phyloP scores from a whole-genome alignment of 2,329 filamentous ascomycete species.

The Huntiella omanensis region DNA sequence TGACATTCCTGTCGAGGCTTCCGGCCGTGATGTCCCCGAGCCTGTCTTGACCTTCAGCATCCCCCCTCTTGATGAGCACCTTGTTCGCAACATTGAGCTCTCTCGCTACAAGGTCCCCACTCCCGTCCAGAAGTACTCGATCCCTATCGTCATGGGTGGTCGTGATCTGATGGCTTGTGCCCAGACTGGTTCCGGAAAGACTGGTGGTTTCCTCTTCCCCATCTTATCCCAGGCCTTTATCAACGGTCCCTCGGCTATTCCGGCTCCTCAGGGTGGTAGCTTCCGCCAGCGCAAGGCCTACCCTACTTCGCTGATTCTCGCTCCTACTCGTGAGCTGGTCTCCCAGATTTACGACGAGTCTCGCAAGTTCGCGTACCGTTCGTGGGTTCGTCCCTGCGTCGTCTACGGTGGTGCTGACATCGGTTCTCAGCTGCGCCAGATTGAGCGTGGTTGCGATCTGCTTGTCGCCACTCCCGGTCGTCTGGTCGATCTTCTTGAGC shows the following conservation, averaged over 20 bases:
- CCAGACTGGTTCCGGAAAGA: conserved; percentile 99
- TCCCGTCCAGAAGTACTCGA: conserved; percentile 97
- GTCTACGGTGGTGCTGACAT: conserved; percentile 99
- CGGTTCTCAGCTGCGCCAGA: conserved; percentile 91
- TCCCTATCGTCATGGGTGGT: conserved; percentile 94
- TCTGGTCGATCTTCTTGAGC: conserved; percentile 94
- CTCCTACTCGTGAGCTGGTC: conserved; percentile 92
- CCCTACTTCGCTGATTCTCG: conserved; percentile 86
- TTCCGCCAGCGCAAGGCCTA: conserved; percentile 95
- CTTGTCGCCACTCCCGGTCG: conserved; percentile 93
- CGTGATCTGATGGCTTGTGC: conserved; percentile 99
- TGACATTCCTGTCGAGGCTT: conserved; percentile 95
- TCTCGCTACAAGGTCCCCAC: conserved; percentile 91
- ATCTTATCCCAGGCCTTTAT: conserved; percentile 96
- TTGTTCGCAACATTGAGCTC: conserved; percentile 81
- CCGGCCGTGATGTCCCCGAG: conserved; percentile 81
- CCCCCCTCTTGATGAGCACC: conserved; percentile 85
- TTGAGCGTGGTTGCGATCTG: conserved; percentile 91
- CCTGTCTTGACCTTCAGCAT: conserved; percentile 80
- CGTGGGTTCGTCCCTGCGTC: conserved; percentile 95
- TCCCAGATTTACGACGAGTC: conserved; percentile 97
- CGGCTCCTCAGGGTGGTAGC: conserved; percentile 50
- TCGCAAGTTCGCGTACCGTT: conserved; percentile 96
- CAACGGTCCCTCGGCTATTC: conserved; percentile 58
- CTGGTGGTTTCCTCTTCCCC: conserved; percentile 97